Evolutionary conservation across 768 basidiomycete genomes (phyloP).

Genomic region (Naematelia aurantialba): DNA sequence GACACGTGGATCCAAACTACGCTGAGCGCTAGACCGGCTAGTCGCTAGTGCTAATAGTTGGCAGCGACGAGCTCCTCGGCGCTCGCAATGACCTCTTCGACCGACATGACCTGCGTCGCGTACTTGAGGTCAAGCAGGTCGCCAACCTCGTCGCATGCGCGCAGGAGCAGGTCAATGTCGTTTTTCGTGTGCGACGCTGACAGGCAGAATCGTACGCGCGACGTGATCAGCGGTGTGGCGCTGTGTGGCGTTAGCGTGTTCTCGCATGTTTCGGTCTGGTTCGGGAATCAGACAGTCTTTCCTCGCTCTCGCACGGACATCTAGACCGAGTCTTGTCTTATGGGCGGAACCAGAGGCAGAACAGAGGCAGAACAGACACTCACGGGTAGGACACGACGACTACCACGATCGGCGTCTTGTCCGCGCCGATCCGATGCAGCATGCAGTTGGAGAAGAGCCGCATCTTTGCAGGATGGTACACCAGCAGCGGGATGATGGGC

Average conservation of each 20-base stretch:
- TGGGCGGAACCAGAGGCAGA: not conserved
- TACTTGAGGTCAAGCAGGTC: conserved; percentile 86
- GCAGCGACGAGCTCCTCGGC: conserved; percentile 69
- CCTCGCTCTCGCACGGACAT: not conserved
- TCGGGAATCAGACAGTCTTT: not conserved
- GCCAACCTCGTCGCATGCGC: conserved; percentile 88
- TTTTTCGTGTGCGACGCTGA: conserved; percentile 95
- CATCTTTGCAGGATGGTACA: conserved; percentile 95
- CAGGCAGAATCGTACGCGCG: conserved; percentile 87
- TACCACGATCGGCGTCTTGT: conserved; percentile 69
- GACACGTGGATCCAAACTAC: too few relatives aligned
- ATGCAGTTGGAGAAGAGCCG: conserved; percentile 84
- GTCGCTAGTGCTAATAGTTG: too few relatives aligned
- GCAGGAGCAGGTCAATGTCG: conserved; percentile 79
- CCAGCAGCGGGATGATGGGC: conserved; percentile 85
- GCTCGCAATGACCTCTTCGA: conserved; percentile 67
- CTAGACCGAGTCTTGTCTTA: not conserved
- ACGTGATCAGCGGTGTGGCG: conserved; percentile 82
- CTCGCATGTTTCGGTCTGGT: not conserved
- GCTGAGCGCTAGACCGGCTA: conserved; percentile 2
- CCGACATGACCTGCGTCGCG: conserved; percentile 64
- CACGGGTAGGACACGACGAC: conserved; percentile 77
- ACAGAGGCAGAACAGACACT: conserved; percentile 26
- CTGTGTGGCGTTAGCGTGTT: too few relatives aligned
- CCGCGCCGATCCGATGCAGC: conserved; percentile 56